A percentile compares a stretch with the other conserved stretches of the same genome.
phyloP scores from a whole-genome alignment of 2,329 filamentous ascomycete species.

The Colletotrichum destructivum region DNA sequence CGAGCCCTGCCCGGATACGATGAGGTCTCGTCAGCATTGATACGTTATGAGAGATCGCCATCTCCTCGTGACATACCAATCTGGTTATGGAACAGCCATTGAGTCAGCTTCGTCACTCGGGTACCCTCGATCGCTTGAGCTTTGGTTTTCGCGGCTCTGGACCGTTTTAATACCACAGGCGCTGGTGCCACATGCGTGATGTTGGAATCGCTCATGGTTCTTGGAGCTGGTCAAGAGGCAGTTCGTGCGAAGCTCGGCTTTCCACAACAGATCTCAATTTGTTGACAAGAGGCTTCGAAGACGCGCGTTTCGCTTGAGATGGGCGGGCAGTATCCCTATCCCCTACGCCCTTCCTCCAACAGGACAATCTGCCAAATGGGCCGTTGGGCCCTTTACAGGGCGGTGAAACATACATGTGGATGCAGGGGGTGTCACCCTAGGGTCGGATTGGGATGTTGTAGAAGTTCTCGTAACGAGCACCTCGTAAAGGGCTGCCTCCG shows the following conservation, averaged over 20 bases:
- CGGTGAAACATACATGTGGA: background rate
- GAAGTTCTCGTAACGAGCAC: too few species aligned
- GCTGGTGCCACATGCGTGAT: background rate
- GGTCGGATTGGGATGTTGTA: too few species aligned
- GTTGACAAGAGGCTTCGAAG: background rate
- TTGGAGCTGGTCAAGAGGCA: background rate
- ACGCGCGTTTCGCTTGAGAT: constrained; percentile 7
- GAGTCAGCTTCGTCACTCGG: background rate
- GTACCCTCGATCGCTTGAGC: background rate
- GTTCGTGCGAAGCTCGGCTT: background rate
- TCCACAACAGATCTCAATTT: constrained; percentile 3
- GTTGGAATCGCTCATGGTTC: constrained; percentile 1
- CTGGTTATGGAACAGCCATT: constrained; percentile 17
- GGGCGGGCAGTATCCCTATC: background rate
- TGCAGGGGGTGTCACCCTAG: background rate
- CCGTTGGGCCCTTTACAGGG: constrained; percentile 11
- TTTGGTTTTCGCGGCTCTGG: background rate
- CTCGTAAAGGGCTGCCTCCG: too few species aligned
- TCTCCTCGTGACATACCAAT: background rate
- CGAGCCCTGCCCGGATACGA: background rate
- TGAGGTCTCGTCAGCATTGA: constrained; percentile 1
- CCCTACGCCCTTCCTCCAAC: background rate
- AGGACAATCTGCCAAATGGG: constrained; percentile 13
- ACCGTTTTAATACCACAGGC: background rate
- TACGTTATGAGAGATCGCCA: background rate